These are phyloP conservation scores for Pelargonium fulgidum DNA, from an alignment of 441 rosid species.

Conservation along the genomic window DNA sequence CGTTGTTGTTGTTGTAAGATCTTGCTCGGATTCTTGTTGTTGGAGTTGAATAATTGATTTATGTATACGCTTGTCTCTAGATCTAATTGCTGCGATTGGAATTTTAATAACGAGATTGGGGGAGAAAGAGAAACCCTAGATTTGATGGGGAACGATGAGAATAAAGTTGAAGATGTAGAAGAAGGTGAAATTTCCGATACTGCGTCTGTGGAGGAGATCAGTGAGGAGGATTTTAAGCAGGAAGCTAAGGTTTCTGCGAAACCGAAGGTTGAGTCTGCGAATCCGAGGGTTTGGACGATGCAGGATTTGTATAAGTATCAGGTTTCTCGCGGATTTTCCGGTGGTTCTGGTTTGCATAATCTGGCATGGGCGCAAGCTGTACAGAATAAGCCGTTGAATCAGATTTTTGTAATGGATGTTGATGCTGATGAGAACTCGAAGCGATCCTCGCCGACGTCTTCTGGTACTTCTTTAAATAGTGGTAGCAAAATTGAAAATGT, in stretches of 20 bases:
- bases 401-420: conserved; percentile 48
- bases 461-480: conserved; percentile 33
- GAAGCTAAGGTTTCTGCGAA: conserved; percentile 32
- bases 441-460: conserved; percentile 32
- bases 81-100: conserved; percentile 24
- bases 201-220: conserved; percentile 56
- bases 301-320: conserved; percentile 60
- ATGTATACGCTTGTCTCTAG: conserved; percentile 21
- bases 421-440: conserved; percentile 40
- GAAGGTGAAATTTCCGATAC: conserved; percentile 88
- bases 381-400: conserved; percentile 71
- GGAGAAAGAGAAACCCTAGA: conserved; percentile 26
- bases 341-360: conserved; percentile 51
- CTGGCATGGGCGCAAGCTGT: conserved; percentile 98
- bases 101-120: not conserved
- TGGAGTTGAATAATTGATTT: conserved; percentile 7
- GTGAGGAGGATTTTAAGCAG: conserved; percentile 53
- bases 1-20: not conserved
- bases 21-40: not conserved
- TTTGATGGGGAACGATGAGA: conserved; percentile 45
- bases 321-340: conserved; percentile 34
- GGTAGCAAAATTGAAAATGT: conserved; percentile 27
- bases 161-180: conserved; percentile 52
- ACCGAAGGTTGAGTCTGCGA: conserved; percentile 26
- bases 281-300: conserved; percentile 84